These are phyloP conservation scores for Trichocomaceae sp. DNA, from an alignment of 2,329 filamentous ascomycete genomes.

Conservation along the genomic window DNA sequence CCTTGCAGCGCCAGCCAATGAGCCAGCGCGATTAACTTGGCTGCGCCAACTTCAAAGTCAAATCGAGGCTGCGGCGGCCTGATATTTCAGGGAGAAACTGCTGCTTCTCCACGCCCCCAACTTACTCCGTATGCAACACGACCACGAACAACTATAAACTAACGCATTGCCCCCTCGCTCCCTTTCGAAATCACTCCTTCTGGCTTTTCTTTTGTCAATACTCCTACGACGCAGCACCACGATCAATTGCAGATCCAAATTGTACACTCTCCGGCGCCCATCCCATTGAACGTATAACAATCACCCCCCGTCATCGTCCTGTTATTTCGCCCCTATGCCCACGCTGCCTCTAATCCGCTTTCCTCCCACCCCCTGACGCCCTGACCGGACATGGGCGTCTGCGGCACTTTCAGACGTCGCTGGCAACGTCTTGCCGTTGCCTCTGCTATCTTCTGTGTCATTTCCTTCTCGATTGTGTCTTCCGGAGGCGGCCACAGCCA, in stretches of 20 bases:
- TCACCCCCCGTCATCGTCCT: background rate
- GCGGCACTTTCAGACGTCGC: slow-evolving; percentile 10
- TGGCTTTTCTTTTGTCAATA: background rate
- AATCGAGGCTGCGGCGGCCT: background rate
- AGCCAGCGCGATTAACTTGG: background rate
- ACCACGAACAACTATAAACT: too few relatives aligned
- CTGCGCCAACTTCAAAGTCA: too few relatives aligned
- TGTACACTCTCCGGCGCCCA: background rate
- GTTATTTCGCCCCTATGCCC: background rate
- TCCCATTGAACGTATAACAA: background rate
- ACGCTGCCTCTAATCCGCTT: slow-evolving; percentile 9
- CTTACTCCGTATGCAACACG: too few relatives aligned
- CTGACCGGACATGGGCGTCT: slow-evolving; percentile 8
- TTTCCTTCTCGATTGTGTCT: slow-evolving; percentile 9
- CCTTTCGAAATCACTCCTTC: too few relatives aligned
- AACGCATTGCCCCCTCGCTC: too few relatives aligned
- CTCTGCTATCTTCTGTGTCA: slow-evolving; percentile 8
- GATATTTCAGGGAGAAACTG: background rate
- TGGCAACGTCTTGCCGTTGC: slow-evolving; percentile 15
- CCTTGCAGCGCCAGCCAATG: background rate
- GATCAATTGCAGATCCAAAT: background rate
- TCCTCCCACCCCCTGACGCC: background rate
- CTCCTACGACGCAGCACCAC: too few relatives aligned
- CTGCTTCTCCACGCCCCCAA: background rate
- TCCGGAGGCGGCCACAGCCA: background rate